Conservation (phyloP, 371 early-diverging fungal species). For the Rhizopus stolonifer region DNA sequence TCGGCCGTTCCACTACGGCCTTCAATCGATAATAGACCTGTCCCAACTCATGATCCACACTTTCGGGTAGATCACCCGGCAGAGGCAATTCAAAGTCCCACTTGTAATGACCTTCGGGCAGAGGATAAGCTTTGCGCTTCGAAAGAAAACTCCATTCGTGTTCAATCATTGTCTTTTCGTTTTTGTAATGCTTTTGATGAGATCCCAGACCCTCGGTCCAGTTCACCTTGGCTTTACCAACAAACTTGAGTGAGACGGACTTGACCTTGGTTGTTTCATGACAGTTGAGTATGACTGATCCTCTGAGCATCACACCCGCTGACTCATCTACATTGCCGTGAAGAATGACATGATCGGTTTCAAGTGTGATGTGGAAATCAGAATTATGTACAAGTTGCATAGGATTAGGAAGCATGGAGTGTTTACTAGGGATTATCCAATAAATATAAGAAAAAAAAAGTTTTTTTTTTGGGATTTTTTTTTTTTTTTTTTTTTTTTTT, state of each 20-base stretch:
- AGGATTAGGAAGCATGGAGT: no score
- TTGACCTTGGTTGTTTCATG: conserved; percentile 44
- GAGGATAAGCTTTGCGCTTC: conserved; percentile 36
- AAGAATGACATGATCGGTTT: conserved; percentile 41
- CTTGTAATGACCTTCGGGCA: conserved; percentile 40
- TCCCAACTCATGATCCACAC: conserved; percentile 39
- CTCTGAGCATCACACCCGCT: conserved; percentile 47
- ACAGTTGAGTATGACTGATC: conserved; percentile 39
- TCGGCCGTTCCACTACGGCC: conserved; percentile 47
- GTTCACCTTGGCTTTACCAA: conserved; percentile 42
- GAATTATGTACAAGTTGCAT: no score
- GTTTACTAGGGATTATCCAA: no score
- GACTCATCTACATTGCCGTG: conserved; percentile 49
- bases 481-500: background rate
- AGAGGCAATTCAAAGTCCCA: conserved; percentile 55
- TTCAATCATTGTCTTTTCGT: conserved; percentile 40
- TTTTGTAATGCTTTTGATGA: conserved; percentile 45
- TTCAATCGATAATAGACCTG: conserved; percentile 41
- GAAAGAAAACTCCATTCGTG: conserved; percentile 50
- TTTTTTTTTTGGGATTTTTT: background rate
- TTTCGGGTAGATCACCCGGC: conserved; percentile 53
- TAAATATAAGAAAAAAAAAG: background rate
- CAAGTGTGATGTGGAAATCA: no score
- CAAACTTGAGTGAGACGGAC: conserved; percentile 38
- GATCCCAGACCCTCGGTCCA: conserved; percentile 56